A percentile compares a stretch with the other conserved stretches of the same genome.
Conservation (phyloP, 2,329 filamentous ascomycete genomes). For the Knufia petricola region DNA sequence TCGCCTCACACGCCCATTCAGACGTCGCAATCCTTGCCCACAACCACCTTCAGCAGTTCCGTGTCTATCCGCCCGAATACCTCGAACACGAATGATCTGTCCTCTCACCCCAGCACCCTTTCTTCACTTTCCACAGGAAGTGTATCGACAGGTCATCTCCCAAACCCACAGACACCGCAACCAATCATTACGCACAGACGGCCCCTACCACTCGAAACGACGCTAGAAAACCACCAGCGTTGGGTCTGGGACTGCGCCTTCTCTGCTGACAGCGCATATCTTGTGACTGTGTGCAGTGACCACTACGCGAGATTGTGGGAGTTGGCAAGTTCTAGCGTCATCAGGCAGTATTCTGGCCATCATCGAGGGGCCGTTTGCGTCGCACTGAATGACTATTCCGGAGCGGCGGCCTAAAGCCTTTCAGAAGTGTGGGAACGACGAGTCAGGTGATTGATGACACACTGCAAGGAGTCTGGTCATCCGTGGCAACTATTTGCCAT, state of each 20-base stretch:
- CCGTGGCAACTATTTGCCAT: too few species aligned
- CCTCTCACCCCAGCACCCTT: background rate
- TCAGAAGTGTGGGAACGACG: too few species aligned
- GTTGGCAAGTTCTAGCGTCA: constrained; percentile 67
- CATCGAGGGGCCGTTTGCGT: constrained; percentile 88
- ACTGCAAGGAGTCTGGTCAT: too few species aligned
- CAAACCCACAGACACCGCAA: constrained; percentile 9
- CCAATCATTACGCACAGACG: constrained; percentile 17
- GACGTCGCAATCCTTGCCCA: constrained; percentile 3
- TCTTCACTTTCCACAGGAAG: background rate
- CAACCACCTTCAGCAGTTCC: constrained; percentile 8
- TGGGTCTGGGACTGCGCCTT: constrained; percentile 99
- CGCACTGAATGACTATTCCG: constrained; percentile 72
- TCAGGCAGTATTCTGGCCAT: constrained; percentile 90
- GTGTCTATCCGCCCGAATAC: constrained; percentile 8
- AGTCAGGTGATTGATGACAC: too few species aligned
- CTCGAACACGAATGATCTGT: constrained; percentile 12
- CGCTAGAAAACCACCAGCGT: constrained; percentile 78
- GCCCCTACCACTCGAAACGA: constrained; percentile 69
- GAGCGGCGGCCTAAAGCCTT: constrained; percentile 7
- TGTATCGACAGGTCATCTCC: constrained; percentile 1
- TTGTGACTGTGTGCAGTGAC: constrained; percentile 87
- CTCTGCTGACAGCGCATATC: constrained; percentile 81
- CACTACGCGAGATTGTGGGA: constrained; percentile 93
- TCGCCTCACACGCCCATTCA: background rate